Evolutionary conservation across 495 filamentous ascomycete genomes (phyloP), one percentile per base, ranked within the genome.

Genomic region (Aspergillus coremiiformis): DNA sequence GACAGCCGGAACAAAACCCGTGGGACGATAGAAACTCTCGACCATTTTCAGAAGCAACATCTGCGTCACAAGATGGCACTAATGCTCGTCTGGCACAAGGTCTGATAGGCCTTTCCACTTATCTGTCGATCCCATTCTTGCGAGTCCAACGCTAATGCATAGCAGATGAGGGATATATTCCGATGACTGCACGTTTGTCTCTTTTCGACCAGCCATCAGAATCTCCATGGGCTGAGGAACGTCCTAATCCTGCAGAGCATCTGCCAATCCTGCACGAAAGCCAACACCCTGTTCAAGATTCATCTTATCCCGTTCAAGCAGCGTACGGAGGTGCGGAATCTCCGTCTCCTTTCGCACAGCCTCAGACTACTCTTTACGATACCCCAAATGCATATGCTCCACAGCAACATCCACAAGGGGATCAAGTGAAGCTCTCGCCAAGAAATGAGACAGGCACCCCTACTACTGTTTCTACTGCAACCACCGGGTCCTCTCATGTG

Each of bases 171-270:
- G 72, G 72, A 9, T 68, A 68, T 54, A 75, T 75, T 41, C 69
- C 72, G 10, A 75, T 75, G 72, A 72, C 72, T 15, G 72, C 71
- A 4, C 66, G 72, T 5, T 45, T 75, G 27, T 75, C 72, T 19
- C 61, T 75, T 12, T 52, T 72, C 21, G 72, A 75, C 23, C 30
- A 62, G 17, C 54, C 60, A 8, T 45, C 66, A 24, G 59, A 64
- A 20, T 58, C 53, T 15, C 58, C 63, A 3, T 66, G 65, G 65
- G 47, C 44, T 14, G 53, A 58, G 14, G 57, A 63, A 43, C 53
- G 44, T 20, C 27, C 55, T 3, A 47, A 15, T 26, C n/a, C 54
- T 19, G 24, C 44, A 10, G 15, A 41, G 24, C 53, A 49, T 14
- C 42, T 17, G 4, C 32, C 33, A 11, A 9, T 11, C 30, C 10